Conservation (phyloP, 768 basidiomycete genomes). For the Xerocomellus chrysenteron region DNA sequence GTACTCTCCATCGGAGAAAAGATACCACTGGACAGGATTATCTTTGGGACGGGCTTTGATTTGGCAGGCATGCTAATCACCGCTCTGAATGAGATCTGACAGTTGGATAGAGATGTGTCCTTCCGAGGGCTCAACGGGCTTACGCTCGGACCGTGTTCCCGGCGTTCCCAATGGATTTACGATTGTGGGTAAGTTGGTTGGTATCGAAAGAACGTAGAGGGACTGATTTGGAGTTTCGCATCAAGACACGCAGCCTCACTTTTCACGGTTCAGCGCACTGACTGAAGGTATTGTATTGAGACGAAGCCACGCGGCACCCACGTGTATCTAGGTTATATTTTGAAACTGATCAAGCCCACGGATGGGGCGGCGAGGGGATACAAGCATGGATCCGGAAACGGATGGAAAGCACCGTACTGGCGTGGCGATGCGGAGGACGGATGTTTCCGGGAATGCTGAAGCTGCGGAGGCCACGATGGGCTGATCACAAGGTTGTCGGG, state of each 20-base stretch:
- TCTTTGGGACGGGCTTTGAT: constrained; percentile 9
- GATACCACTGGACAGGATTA: neutral
- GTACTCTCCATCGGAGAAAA: neutral
- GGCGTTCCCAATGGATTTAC: too few species aligned
- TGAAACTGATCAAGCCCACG: constrained; percentile 1
- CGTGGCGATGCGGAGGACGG: too few species aligned
- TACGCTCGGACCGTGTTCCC: too few species aligned
- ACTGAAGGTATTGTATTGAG: neutral
- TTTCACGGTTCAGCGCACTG: neutral
- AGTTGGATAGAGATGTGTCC: neutral
- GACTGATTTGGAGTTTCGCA: too few species aligned
- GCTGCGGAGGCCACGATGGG: too few species aligned
- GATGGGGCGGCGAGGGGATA: neutral
- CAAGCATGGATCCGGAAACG: too few species aligned
- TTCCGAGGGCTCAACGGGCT: neutral
- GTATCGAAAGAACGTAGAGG: too few species aligned
- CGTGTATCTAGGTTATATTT: neutral
- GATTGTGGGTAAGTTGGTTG: too few species aligned
- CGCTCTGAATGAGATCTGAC: neutral
- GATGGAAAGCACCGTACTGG: constrained; percentile 22
- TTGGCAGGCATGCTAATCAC: neutral
- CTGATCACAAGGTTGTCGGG: neutral
- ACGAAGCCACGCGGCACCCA: constrained; percentile 4
- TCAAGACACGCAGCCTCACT: neutral
- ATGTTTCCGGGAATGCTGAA: too few species aligned